Conservation (phyloP, 106 monocot genomes). For the Dendrobium nobile region DNA sequence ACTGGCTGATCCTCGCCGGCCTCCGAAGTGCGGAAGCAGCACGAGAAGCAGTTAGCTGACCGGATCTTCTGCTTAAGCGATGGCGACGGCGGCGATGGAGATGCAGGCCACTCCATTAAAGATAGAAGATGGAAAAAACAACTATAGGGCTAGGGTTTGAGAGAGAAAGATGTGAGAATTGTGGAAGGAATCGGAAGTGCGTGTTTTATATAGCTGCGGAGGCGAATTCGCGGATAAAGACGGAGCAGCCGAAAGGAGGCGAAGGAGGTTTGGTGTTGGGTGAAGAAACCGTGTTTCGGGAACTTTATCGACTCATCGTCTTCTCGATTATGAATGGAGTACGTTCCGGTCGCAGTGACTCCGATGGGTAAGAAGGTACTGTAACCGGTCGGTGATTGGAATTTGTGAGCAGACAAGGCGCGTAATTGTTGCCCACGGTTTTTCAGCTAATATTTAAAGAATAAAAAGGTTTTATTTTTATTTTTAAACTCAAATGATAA, state of each 20-base stretch:
- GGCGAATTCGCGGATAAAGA: background rate
- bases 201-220: background rate
- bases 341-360: too few species aligned
- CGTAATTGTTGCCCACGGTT: too few species aligned
- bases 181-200: background rate
- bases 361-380: too few species aligned
- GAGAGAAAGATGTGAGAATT: background rate
- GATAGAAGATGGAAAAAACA: background rate
- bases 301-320: background rate
- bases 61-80: constrained; percentile 25
- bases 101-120: background rate
- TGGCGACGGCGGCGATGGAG: background rate
- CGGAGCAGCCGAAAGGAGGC: background rate
- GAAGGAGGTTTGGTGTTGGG: background rate
- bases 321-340: too few species aligned
- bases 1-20: background rate
- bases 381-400: too few species aligned
- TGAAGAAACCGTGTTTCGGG: background rate
- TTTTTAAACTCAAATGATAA: too few species aligned
- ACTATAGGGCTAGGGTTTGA: background rate
- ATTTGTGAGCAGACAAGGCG: too few species aligned
- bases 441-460: too few species aligned
- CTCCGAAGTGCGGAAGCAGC: constrained; percentile 37
- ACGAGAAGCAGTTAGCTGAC: constrained; percentile 39
- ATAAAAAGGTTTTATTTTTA: too few species aligned